Percentiles rank a stretch among this genome's conserved stretches.
Evolutionary conservation across 129 eudicot species (phyloP).

Genomic region (Lonicera japonica): DNA sequence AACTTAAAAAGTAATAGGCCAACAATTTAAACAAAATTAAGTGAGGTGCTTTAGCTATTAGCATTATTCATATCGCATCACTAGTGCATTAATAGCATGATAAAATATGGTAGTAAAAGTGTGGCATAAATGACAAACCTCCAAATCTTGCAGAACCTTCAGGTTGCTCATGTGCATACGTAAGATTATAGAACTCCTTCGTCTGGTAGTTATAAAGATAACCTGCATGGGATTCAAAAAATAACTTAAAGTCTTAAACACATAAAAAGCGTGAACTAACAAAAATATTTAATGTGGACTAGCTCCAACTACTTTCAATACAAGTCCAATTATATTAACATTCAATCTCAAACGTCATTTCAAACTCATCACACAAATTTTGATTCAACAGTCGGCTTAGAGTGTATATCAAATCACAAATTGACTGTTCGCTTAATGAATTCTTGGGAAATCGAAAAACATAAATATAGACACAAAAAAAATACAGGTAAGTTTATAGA

Average conservation of each 20-base stretch:
- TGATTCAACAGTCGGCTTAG: not conserved
- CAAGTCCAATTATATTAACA: not conserved
- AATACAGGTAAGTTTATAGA: not conserved
- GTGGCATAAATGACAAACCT: constrained; percentile 47
- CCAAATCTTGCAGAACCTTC: constrained; percentile 83
- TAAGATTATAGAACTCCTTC: constrained; percentile 88
- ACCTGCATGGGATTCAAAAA: constrained; percentile 51
- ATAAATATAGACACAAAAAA: not conserved
- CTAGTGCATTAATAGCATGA: not conserved
- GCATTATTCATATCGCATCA: not conserved
- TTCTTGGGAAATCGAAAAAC: too few relatives aligned
- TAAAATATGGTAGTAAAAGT: constrained; percentile 3
- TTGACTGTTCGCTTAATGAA: not conserved
- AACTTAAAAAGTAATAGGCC: not conserved
- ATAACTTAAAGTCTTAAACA: constrained; percentile 10
- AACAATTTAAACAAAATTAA: too few relatives aligned
- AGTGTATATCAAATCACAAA: not conserved
- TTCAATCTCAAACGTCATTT: not conserved
- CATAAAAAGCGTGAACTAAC: constrained; percentile 1
- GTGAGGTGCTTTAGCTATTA: not conserved
- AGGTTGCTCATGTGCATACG: constrained; percentile 92
- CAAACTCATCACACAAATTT: not conserved
- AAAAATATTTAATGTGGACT: not conserved
- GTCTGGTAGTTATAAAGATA: constrained; percentile 91
- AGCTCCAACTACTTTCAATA: constrained; percentile 2